A percentile compares a stretch with the other conserved stretches of the same genome.
These are phyloP conservation scores for Vitis rupestris DNA, from an alignment of 164 flowering plant species.

Conservation along the genomic window DNA sequence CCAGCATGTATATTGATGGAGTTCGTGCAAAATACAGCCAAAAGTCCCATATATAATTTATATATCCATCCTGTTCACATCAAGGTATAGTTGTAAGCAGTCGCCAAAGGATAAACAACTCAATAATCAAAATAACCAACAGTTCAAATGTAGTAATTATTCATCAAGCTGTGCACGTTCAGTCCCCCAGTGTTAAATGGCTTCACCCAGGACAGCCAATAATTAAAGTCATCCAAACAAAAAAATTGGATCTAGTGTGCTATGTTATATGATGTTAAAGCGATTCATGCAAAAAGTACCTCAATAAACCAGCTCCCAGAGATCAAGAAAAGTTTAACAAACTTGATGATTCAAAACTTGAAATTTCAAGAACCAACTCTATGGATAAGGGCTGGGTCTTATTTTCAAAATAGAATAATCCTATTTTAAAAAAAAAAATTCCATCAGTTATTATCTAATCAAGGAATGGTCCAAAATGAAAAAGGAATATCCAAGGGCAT, in stretches of 20 bases:
- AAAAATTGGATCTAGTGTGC: too few species aligned
- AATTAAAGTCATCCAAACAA: too few species aligned
- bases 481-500: too few species aligned
- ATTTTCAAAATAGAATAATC: background rate
- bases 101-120: background rate
- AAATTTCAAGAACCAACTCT: background rate
- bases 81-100: background rate
- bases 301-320: background rate
- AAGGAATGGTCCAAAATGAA: too few species aligned
- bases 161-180: too few species aligned
- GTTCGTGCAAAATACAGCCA: constrained; percentile 98
- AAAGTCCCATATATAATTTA: constrained; percentile 84
- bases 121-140: background rate
- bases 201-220: too few species aligned
- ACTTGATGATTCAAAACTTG: background rate
- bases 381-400: background rate
- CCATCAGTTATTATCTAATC: too few species aligned
- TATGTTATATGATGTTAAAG: too few species aligned
- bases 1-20: constrained; percentile 99
- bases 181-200: too few species aligned
- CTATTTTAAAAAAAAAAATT: too few species aligned
- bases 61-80: constrained; percentile 72
- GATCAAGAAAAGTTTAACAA: background rate
- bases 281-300: too few species aligned
- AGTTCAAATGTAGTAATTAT: background rate